These are phyloP conservation scores for Populus tremula DNA, from an alignment of 345 rosid genomes.

Conservation along the genomic window DNA sequence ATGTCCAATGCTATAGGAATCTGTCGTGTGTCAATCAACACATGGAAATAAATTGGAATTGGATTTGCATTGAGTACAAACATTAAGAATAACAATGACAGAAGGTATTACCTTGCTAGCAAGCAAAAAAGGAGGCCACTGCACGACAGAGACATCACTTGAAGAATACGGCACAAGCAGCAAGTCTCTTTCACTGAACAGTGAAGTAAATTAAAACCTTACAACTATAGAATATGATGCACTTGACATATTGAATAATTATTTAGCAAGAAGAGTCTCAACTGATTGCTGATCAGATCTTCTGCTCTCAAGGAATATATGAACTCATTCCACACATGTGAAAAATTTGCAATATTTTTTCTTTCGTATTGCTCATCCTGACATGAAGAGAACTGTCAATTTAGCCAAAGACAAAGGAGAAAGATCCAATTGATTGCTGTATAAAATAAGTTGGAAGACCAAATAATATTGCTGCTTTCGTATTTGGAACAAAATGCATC, in stretches of 20 bases:
- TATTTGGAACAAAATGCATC: not conserved
- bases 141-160: conserved; percentile 60
- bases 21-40: conserved; percentile 40
- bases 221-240: conserved; percentile 10
- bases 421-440: conserved; percentile 1
- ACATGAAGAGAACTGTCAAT: conserved; percentile 22
- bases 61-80: conserved; percentile 14
- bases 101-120: conserved; percentile 77
- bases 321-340: conserved; percentile 89
- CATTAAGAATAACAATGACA: conserved; percentile 14
- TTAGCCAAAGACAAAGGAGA: conserved; percentile 15
- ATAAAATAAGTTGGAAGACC: not conserved
- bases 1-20: conserved; percentile 98
- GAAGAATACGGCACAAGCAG: conserved; percentile 84
- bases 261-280: conserved; percentile 23
- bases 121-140: conserved; percentile 98
- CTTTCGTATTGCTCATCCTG: conserved; percentile 55
- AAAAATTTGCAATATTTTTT: conserved; percentile 62
- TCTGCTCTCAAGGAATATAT: conserved; percentile 74
- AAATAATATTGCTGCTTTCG: not conserved
- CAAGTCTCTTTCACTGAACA: conserved; percentile 75
- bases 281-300: conserved; percentile 86
- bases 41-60: conserved; percentile 14
- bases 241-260: conserved; percentile 11
- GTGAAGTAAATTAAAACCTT: conserved; percentile 10